phyloP scores from a whole-genome alignment of 176 grass and related monocot species.

The Avena insularis region DNA sequence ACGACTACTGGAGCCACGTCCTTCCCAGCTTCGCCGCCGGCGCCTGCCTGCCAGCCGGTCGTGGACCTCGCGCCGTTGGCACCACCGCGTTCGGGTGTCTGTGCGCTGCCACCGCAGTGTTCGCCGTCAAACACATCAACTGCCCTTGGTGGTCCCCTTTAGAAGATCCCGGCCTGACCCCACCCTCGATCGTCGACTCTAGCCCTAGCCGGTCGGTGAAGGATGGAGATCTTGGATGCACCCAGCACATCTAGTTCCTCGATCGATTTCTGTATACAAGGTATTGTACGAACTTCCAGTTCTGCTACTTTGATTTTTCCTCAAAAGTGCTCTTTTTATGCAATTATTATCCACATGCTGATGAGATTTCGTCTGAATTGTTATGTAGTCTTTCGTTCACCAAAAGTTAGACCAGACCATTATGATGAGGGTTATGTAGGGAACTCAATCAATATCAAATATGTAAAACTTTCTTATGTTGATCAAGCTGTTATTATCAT shows the following conservation, averaged over 20 bases:
- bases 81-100: conserved; percentile 35
- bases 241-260: neutral
- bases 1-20: conserved; percentile 79
- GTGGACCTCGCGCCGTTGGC: conserved; percentile 30
- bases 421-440: neutral
- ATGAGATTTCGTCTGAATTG: neutral
- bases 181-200: neutral
- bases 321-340: neutral
- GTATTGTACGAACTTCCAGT: neutral
- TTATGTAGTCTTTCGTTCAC: neutral
- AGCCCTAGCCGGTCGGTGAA: neutral
- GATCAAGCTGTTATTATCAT: neutral
- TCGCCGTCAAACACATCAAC: conserved; percentile 47
- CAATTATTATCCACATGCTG: no score
- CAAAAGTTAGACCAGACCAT: neutral
- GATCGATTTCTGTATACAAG: neutral
- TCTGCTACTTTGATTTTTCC: neutral
- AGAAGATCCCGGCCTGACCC: conserved; percentile 24
- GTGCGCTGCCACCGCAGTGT: conserved; percentile 46
- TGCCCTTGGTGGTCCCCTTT: neutral
- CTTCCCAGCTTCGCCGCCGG: conserved; percentile 52
- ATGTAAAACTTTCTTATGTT: neutral
- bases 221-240: neutral
- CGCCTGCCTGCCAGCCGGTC: conserved; percentile 51
- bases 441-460: neutral